Evolutionary conservation across 441 rosid genomes (phyloP).

Genomic region (Populus trichocarpa): DNA sequence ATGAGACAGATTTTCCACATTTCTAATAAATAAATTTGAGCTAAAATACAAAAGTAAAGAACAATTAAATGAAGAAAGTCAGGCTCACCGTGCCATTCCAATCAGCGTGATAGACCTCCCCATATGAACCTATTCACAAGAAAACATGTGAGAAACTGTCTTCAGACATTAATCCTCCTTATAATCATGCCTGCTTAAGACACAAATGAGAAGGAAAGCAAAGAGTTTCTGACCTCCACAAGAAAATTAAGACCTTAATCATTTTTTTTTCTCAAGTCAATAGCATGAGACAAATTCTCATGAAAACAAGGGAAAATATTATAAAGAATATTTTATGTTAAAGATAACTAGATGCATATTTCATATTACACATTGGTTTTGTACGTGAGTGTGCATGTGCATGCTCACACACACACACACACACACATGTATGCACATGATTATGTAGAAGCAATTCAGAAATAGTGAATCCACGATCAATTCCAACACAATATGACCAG

Average conservation of each 20-base stretch:
- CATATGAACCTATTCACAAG: constrained; percentile 72
- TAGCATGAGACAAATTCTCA: constrained; percentile 1
- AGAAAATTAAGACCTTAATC: not conserved
- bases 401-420: not conserved
- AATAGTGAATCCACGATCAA: constrained; percentile 19
- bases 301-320: constrained; percentile 6
- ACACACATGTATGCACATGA: not conserved
- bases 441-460: not conserved
- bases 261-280: not conserved
- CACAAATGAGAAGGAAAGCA: not conserved
- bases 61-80: constrained; percentile 2
- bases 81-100: constrained; percentile 96
- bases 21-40: not conserved
- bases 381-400: not conserved
- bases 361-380: not conserved
- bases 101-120: constrained; percentile 97
- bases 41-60: not conserved
- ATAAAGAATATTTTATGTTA: not conserved
- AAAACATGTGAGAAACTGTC: not conserved
- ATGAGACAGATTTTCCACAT: not conserved
- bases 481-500: constrained; percentile 13
- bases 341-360: not conserved
- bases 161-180: not conserved
- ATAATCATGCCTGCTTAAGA: not conserved
- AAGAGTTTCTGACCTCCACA: not conserved